Evolutionary conservation across 2,329 filamentous ascomycete genomes (phyloP).

Genomic region (Trematosphaeria pertusa): DNA sequence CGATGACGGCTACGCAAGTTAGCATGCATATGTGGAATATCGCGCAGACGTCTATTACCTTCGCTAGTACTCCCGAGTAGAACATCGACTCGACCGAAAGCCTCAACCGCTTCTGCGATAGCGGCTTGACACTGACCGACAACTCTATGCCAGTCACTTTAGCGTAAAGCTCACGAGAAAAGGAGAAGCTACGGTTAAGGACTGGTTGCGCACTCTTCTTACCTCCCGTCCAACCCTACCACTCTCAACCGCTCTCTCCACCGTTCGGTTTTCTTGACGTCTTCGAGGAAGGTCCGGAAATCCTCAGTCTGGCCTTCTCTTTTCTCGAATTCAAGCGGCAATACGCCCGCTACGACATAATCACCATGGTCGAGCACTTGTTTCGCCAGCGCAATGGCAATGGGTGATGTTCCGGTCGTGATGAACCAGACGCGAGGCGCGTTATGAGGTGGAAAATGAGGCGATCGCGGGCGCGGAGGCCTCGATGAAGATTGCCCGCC

Average conservation of each 20-base stretch:
- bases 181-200: too few relatives aligned
- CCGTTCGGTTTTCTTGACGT: slow-evolving; percentile 71
- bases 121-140: slow-evolving; percentile 81
- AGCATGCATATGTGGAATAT: not conserved
- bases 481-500: slow-evolving; percentile 27
- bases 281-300: slow-evolving; percentile 79
- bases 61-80: slow-evolving; percentile 88
- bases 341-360: slow-evolving; percentile 83
- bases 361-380: slow-evolving; percentile 90
- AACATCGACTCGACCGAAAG: slow-evolving; percentile 89
- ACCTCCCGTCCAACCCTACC: slow-evolving; percentile 65
- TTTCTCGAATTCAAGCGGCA: slow-evolving; percentile 76
- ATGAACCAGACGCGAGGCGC: slow-evolving; percentile 90
- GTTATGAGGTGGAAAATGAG: slow-evolving; percentile 66
- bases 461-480: slow-evolving; percentile 45
- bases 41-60: slow-evolving; percentile 66
- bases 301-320: slow-evolving; percentile 74
- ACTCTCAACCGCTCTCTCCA: slow-evolving; percentile 80
- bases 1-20: slow-evolving; percentile 72
- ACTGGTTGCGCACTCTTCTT: too few relatives aligned
- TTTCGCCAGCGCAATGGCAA: slow-evolving; percentile 81
- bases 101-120: slow-evolving; percentile 82
- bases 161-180: too few relatives aligned
- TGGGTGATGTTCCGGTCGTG: slow-evolving; percentile 83
- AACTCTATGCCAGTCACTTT: slow-evolving; percentile 54